Evolutionary conservation across 176 grass and related monocot genomes (phyloP), one percentile per base, ranked within the genome.

Genomic region (Cocos nucifera): DNA sequence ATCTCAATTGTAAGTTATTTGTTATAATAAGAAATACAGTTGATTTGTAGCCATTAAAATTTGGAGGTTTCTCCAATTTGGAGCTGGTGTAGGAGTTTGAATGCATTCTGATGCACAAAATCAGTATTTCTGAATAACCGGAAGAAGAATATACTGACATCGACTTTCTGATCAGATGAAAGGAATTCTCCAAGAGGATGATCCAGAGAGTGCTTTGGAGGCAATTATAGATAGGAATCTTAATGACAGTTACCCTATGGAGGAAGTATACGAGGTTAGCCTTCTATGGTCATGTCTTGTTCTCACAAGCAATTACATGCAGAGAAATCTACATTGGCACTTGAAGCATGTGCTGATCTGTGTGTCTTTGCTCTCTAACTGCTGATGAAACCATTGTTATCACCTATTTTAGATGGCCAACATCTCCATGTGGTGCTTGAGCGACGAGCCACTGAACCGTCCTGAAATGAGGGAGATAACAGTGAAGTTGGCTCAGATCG

Each of bases 401-500:
- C 15, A 12, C 17, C 63, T 4, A 55, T 20, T 63, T 25, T 51
- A 90, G 82, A 65, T 90, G 79, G 79, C 64, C 58, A 69, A 79
- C 24, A 58, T 85, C 62, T 64, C 82, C 3, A 73, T 85, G 75
- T 69, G 75, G 82, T 90, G 87, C 72, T 49, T 90, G 15, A 63
- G 49, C 20, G 82, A 85, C 62, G 75, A 90, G 51, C 87, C 69
- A 12, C 15, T 79, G 62, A 54, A 79, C 60, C 64, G 82, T 17
- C 78, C 87, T 6, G 87, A 90, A 14, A 90, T 85, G 82, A 85
- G 82, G 64, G 82, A 85, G 10, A 67, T 82, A 1, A 64, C 73
- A 69, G 16, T 73, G 27, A 79, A 9, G 0, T 61, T 90, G 50
- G 48, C 72, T 55, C 75, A 82, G 55, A 79, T 90, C 54, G 68